Conservation (phyloP, 306 rosid species). For the Acacia acuminata region DNA sequence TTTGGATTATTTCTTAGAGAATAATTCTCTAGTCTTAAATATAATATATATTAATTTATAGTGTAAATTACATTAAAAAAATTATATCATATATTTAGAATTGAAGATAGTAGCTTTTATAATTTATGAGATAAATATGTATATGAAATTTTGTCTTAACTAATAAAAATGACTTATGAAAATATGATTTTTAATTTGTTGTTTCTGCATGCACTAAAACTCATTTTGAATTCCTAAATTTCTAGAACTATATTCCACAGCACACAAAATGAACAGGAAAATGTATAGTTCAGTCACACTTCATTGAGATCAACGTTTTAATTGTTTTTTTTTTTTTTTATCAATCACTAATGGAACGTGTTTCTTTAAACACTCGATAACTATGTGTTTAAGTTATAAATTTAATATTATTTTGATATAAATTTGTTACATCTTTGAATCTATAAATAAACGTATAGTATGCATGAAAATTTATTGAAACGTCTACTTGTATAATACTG, state of each 20-base stretch:
- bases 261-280: neutral
- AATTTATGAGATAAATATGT: too few relatives aligned
- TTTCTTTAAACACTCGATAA: neutral
- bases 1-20: too few relatives aligned
- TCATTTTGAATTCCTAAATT: neutral
- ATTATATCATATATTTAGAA: too few relatives aligned
- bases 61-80: too few relatives aligned
- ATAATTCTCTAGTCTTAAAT: too few relatives aligned
- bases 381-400: neutral
- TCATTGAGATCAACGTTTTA: neutral
- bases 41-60: too few relatives aligned
- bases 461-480: neutral
- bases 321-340: neutral
- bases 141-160: too few relatives aligned
- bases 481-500: neutral
- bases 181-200: too few relatives aligned
- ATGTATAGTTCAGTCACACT: neutral
- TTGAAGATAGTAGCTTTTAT: too few relatives aligned
- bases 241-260: neutral
- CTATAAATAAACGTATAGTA: neutral
- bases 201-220: neutral
- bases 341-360: too few relatives aligned
- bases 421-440: neutral
- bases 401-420: neutral
- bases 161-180: rapidly evolving